These are phyloP conservation scores for Monocercomonoides exilis DNA, from an alignment of 78 protist species.

Conservation along the genomic window DNA sequence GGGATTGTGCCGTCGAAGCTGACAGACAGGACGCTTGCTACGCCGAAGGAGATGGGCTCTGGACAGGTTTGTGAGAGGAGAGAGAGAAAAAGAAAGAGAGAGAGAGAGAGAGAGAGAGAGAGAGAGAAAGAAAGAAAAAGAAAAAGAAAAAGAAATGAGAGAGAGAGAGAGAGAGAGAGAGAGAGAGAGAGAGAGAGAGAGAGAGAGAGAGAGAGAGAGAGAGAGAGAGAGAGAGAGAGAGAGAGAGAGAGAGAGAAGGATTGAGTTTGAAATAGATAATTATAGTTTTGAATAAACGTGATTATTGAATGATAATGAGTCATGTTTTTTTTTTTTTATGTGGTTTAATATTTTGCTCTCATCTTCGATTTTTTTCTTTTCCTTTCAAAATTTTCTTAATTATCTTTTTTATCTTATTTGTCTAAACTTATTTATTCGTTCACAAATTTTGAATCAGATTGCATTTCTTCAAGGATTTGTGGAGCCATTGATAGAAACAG, in stretches of 20 bases:
- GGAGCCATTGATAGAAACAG: no score
- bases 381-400: no score
- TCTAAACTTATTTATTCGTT: not conserved
- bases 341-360: no score
- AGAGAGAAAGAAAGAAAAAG: not conserved
- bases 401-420: not conserved
- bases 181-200: not conserved
- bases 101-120: conserved; percentile 22
- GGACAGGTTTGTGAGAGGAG: no score
- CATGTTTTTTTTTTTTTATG: not conserved
- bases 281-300: not conserved
- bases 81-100: conserved; percentile 3
- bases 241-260: not conserved
- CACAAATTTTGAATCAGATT: no score
- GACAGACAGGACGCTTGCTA: not conserved
- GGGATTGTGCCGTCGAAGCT: not conserved
- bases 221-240: not conserved
- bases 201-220: not conserved
- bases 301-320: not conserved
- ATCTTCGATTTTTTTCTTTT: not conserved
- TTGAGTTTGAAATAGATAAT: not conserved
- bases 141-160: no score
- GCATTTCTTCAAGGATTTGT: no score
- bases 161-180: not conserved
- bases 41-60: not conserved